Evolutionary conservation across 1,284 basidiomycete species (phyloP), one percentile per base, ranked within the genome.

Genomic region (Gymnopus androsaceus): DNA sequence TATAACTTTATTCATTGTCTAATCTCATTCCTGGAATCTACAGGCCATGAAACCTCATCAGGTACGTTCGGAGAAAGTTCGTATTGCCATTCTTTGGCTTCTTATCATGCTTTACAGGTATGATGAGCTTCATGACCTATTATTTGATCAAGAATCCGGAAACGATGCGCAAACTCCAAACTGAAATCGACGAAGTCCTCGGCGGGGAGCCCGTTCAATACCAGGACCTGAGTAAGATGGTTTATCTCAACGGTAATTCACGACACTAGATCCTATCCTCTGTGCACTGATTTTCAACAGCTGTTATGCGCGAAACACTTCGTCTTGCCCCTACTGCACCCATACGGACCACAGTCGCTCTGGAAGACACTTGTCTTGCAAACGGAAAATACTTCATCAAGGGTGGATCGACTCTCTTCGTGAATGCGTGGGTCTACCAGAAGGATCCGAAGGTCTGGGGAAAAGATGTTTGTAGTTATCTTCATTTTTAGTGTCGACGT

Each of bases 21-120:
- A 7, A 31, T 17, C 9, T 33, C 21, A 21, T 15, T 6, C 28
- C 1, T 14, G 17, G 7, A 38, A 21, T 14, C 8, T 38, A 15
- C 21, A 73, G 71, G 79, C 1, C 80, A 80, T 59, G 80, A 81
- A 63, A 81, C 79, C 0, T 79, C 79, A 0, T 78, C 77, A 5
- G 70, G 73, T 69, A 41, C n/a, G 61, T 45, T n/a, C 5, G 21
- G 23, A 27, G 2, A 23, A 27, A 6, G 21, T 19, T 11, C 11
- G 27, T 51, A 12, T 28, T 11, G 31, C 25, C 21, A 2, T 33
- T 5, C 28, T 34, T n/a, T n/a, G n/a, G n/a, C n/a, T 8, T 11
- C n/a, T 23, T 12, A 0, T 31, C 23, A 8, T 1, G n/a, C 25
- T 19, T 17, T 33, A 11, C 28, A 50, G 56, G 56, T 4, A 33